A percentile compares a stretch with the other conserved stretches of the same genome.
phyloP scores from a whole-genome alignment of 768 basidiomycete species.

The Pleurotus pulmonarius region DNA sequence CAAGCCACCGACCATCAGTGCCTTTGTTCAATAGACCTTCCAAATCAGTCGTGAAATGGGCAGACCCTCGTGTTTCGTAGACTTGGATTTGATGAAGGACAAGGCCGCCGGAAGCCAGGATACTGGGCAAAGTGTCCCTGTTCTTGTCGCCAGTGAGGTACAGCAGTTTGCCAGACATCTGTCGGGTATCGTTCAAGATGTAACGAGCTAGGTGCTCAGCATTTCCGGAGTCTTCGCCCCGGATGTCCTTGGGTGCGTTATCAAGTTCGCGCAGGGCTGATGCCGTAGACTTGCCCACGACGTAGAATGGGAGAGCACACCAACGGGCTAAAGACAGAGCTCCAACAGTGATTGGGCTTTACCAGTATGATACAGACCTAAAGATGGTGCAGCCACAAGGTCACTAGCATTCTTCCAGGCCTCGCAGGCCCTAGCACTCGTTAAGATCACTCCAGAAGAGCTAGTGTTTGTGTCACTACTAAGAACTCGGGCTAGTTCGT shows the following conservation, averaged over 20 bases:
- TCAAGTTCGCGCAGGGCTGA: slow-evolving; percentile 35
- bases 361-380: slow-evolving; percentile 7
- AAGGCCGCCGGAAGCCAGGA: slow-evolving; percentile 44
- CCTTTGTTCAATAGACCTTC: slow-evolving; percentile 9
- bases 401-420: slow-evolving; percentile 52
- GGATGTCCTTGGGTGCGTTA: slow-evolving; percentile 26
- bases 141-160: slow-evolving; percentile 91
- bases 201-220: slow-evolving; percentile 64
- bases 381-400: slow-evolving; percentile 5
- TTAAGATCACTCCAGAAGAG: slow-evolving; percentile 66
- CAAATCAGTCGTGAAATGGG: slow-evolving; percentile 45
- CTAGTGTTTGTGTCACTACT: slow-evolving; percentile 26
- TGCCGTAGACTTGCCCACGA: slow-evolving; percentile 68
- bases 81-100: slow-evolving; percentile 54
- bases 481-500: slow-evolving; percentile 40
- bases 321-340: slow-evolving; percentile 35
- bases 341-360: background rate
- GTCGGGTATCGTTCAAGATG: slow-evolving; percentile 40
- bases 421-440: slow-evolving; percentile 74
- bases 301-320: slow-evolving; percentile 68
- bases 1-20: slow-evolving; percentile 13
- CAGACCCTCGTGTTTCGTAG: slow-evolving; percentile 63
- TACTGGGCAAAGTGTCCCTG: slow-evolving; percentile 55
- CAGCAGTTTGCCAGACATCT: slow-evolving; percentile 36
- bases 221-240: slow-evolving; percentile 52